Percentiles rank a stretch among this genome's conserved stretches.
phyloP scores from a whole-genome alignment of 2,329 filamentous ascomycete genomes.

The Chaetomium olivaceum region DNA sequence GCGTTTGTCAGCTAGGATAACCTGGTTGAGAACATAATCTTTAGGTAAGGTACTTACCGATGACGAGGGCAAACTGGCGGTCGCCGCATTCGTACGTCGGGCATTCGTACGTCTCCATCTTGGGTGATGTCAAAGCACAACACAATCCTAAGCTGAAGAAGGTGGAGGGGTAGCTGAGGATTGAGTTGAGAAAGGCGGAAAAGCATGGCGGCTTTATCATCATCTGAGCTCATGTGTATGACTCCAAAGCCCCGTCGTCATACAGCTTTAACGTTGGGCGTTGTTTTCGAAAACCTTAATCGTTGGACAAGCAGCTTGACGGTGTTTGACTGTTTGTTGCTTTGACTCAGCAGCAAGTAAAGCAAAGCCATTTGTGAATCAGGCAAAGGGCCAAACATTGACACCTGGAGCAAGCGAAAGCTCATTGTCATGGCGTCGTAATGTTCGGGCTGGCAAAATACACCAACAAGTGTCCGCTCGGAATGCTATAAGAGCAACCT shows the following conservation, averaged over 20 bases:
- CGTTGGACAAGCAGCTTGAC: background rate
- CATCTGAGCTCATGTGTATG: background rate
- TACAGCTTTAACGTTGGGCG: background rate
- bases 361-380: background rate
- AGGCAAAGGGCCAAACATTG: background rate
- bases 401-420: background rate
- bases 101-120: background rate
- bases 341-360: background rate
- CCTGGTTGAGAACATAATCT: background rate
- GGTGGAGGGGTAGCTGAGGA: no score
- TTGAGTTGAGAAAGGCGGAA: background rate
- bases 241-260: background rate
- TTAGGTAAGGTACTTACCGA: constrained; percentile 16
- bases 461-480: background rate
- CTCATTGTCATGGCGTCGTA: background rate
- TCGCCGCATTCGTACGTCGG: background rate
- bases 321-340: background rate
- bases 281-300: background rate
- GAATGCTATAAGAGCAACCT: background rate
- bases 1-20: background rate
- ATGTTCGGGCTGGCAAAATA: background rate
- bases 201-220: background rate
- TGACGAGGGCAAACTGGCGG: constrained; percentile 12
- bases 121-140: no score
- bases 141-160: no score